Percentiles rank a stretch among this genome's conserved stretches.
phyloP scores from a whole-genome alignment of 1,284 basidiomycete genomes.

The Porogramme epimiltina region DNA sequence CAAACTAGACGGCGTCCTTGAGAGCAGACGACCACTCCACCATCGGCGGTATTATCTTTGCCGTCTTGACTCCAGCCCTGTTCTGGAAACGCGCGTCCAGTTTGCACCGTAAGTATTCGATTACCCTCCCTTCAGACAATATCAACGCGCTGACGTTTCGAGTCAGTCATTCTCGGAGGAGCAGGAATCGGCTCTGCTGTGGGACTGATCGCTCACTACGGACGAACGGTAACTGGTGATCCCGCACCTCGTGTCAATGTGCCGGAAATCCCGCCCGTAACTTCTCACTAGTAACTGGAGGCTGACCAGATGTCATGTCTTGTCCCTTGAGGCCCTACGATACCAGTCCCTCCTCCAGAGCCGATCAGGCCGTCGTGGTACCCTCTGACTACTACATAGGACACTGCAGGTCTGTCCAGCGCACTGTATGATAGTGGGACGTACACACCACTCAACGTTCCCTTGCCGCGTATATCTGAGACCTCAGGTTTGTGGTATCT shows the following conservation, averaged over 20 bases:
- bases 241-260: slow-evolving; percentile 40
- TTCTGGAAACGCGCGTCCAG: slow-evolving; percentile 65
- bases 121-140: not conserved
- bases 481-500: no score
- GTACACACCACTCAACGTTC: no score
- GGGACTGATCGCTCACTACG: slow-evolving; percentile 58
- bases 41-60: slow-evolving; percentile 64
- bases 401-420: no score
- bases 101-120: slow-evolving; percentile 50
- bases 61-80: slow-evolving; percentile 63
- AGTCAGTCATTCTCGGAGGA: slow-evolving; percentile 66
- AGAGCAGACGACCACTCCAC: slow-evolving; percentile 70
- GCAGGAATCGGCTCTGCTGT: slow-evolving; percentile 64
- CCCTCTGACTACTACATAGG: no score
- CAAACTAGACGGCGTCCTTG: slow-evolving; percentile 56
- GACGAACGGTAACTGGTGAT: slow-evolving; percentile 52
- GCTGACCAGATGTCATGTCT: no score
- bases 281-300: no score
- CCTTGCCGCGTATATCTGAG: no score
- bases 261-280: slow-evolving; percentile 27
- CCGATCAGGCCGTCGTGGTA: no score
- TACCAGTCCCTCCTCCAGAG: no score
- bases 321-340: no score
- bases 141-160: not conserved
- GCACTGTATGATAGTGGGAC: no score